Evolutionary conservation across 257 asterid species (phyloP), one percentile per base, ranked within the genome.

Genomic region (Capsicum rhomboideum): DNA sequence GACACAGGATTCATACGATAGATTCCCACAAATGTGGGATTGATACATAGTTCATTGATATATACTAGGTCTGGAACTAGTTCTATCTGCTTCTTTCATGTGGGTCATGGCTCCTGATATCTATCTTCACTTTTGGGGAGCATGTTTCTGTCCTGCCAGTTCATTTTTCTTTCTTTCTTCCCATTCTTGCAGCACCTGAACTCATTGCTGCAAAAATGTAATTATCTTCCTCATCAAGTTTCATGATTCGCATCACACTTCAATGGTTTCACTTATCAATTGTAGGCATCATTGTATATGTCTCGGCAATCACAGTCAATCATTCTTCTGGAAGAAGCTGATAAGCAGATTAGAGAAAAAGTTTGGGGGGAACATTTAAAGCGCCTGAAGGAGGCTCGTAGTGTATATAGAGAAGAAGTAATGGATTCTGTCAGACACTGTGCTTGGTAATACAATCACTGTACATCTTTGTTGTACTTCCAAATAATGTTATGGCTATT

Each of bases 401-500:
- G 90, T 78, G 91, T 84, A 72, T 91, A 93, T 77, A 87, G 98
- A 53, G 99, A 96, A 91, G 98, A 94, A 90, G 93, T 92, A 86
- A 90, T 93, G 94, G 95, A 96, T 85, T 94, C 98, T 88, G 94
- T 94, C 88, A 89, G 99, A 90, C 98, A 93, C 89, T 93, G 95
- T 90, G 95, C 97, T 86, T 96, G 99, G 99, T 96, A 96, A 64
- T 40, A 42, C 44, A 54, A 52, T 78, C 83, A 77, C 50, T 29
- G 6, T 21, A 17, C 63, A 14, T 81, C 61, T 61, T 28, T 61
- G 58, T 81, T 42, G 23, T 61, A 81, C 42, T 80, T 81, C 75
- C 77, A 42, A 46, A 40, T 66, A 23, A 40, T 61, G 63, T 21
- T 18, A n/a, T 80, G 77, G 44, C 58, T 40, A 37, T 58, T 6